These are phyloP conservation scores for Ustilago loliicola DNA, from an alignment of 1,284 basidiomycete genomes.

Conservation along the genomic window DNA sequence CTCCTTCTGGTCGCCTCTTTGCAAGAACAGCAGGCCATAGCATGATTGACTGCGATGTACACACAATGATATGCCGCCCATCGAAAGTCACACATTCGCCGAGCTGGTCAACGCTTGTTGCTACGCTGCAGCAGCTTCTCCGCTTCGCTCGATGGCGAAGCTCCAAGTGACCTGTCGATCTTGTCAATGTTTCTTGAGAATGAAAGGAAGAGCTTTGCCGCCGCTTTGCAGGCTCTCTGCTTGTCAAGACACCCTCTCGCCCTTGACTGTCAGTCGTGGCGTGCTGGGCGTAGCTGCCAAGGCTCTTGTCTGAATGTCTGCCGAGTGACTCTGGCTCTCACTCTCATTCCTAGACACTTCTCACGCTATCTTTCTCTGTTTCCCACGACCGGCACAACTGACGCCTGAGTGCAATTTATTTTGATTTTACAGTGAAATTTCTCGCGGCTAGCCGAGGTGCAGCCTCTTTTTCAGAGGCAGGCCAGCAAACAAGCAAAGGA, in stretches of 20 bases:
- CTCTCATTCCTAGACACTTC: slow-evolving; percentile 19
- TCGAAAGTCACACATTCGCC: slow-evolving; percentile 18
- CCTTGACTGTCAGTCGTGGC: not conserved
- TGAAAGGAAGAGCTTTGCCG: not conserved
- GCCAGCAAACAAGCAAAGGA: not conserved
- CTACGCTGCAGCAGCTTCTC: not conserved
- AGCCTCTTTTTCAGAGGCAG: not conserved
- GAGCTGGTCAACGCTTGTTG: not conserved
- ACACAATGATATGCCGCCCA: not conserved
- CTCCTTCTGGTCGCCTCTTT: not conserved
- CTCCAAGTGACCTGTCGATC: not conserved
- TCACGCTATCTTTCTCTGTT: slow-evolving; percentile 9
- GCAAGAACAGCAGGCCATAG: not conserved
- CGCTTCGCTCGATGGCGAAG: not conserved
- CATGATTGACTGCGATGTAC: not conserved
- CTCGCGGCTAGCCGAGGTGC: slow-evolving; percentile 14
- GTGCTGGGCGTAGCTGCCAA: slow-evolving; percentile 7
- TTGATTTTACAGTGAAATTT: not conserved
- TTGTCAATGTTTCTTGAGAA: not conserved
- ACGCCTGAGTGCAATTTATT: not conserved
- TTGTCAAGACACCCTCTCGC: not conserved
- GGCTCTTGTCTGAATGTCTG: slow-evolving; percentile 4
- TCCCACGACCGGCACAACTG: not conserved
- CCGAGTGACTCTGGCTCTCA: not conserved
- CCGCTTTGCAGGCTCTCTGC: not conserved